Evolutionary conservation across 371 early-diverging fungal genomes (phyloP).

Genomic region (Mucor lusitanicus): DNA sequence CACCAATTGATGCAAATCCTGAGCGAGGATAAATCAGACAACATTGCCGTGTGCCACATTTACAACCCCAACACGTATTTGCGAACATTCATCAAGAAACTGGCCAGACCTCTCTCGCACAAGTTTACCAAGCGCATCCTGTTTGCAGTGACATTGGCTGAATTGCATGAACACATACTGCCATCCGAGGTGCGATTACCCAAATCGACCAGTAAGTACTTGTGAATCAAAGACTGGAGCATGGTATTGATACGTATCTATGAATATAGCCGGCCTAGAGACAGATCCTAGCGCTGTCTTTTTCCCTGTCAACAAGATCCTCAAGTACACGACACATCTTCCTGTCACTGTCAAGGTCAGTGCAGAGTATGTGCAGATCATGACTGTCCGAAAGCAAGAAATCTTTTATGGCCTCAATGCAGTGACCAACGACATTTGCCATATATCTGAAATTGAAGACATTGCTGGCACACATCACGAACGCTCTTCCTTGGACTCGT

Average conservation of each 20-base stretch:
- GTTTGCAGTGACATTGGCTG: constrained; percentile 65
- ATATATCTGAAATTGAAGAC: constrained; percentile 83
- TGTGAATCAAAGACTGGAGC: no score
- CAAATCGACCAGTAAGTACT: constrained; percentile 55
- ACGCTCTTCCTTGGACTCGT: constrained; percentile 45
- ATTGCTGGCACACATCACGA: constrained; percentile 46
- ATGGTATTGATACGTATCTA: no score
- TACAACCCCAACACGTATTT: constrained; percentile 79
- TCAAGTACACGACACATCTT: constrained; percentile 55
- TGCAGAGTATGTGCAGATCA: constrained; percentile 78
- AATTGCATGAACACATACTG: constrained; percentile 67
- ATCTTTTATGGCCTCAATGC: constrained; percentile 65
- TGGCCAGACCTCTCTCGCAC: constrained; percentile 48
- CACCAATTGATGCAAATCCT: constrained; percentile 69
- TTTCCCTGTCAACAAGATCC: constrained; percentile 60
- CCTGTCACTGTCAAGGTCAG: constrained; percentile 82
- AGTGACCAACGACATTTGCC: constrained; percentile 81
- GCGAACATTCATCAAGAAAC: constrained; percentile 61
- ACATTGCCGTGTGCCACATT: constrained; percentile 53
- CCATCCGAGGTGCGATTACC: constrained; percentile 75
- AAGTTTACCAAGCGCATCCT: constrained; percentile 58
- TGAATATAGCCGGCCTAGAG: constrained; percentile 53
- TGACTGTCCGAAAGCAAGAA: constrained; percentile 60
- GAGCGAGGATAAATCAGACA: constrained; percentile 58
- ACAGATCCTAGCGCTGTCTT: constrained; percentile 62